Evolutionary conservation across 2,329 filamentous ascomycete species (phyloP).

Genomic region (Cladosporium velox): DNA sequence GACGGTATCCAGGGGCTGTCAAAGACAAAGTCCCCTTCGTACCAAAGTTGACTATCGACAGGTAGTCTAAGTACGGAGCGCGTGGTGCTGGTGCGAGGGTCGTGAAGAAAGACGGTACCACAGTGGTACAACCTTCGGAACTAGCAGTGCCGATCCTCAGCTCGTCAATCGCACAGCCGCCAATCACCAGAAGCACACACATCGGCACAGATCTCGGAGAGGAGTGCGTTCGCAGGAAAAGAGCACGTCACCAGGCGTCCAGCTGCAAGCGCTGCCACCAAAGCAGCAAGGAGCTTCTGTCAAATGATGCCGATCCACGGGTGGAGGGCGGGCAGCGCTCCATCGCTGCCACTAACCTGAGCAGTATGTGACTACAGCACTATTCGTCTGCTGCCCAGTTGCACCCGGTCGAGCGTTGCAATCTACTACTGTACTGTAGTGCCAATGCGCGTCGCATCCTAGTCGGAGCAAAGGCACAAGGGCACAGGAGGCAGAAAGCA

Average conservation of each 20-base stretch:
- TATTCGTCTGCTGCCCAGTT: neutral
- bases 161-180: slow-evolving; percentile 11
- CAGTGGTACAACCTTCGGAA: neutral
- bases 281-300: neutral
- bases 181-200: neutral
- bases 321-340: neutral
- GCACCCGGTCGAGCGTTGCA: neutral
- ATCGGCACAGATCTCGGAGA: neutral
- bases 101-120: neutral
- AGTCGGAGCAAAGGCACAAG: neutral
- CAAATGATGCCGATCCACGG: slow-evolving; percentile 2
- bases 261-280: neutral
- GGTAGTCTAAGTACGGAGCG: neutral
- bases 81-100: neutral
- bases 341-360: neutral
- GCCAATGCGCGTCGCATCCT: neutral
- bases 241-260: slow-evolving; percentile 8
- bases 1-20: neutral
- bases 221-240: neutral
- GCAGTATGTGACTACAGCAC: neutral
- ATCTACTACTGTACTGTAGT: neutral
- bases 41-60: neutral
- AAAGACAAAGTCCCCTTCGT: neutral
- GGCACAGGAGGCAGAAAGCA: neutral
- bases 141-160: slow-evolving; percentile 13